These are phyloP conservation scores for Pyrus bretschneideri DNA, from an alignment of 306 rosid species.

Conservation along the genomic window DNA sequence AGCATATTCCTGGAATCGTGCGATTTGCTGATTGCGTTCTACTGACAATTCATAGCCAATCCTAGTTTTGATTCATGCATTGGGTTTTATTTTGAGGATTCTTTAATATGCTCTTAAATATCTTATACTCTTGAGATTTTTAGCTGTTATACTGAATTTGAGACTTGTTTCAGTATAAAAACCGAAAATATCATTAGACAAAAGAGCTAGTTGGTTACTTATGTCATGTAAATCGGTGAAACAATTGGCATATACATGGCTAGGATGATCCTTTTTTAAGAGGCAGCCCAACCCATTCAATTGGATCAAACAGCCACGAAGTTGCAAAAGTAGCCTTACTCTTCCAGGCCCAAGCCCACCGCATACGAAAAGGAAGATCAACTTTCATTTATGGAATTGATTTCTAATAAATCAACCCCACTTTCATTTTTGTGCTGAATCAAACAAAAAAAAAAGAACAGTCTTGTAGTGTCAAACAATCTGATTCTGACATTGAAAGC, in stretches of 20 bases:
- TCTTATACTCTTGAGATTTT: too few relatives aligned
- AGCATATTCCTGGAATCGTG: background rate
- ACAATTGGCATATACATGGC: background rate
- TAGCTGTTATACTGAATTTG: too few relatives aligned
- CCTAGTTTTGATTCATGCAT: background rate
- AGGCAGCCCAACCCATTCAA: background rate
- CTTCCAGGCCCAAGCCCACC: background rate
- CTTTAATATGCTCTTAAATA: too few relatives aligned
- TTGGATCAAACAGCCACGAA: too few relatives aligned
- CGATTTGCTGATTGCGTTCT: background rate
- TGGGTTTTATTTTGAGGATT: too few relatives aligned
- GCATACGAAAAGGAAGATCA: background rate
- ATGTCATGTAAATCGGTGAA: too few relatives aligned
- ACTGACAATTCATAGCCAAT: background rate
- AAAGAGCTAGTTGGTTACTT: too few relatives aligned
- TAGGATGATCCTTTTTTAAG: background rate
- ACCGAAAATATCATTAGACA: too few relatives aligned
- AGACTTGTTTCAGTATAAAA: too few relatives aligned
- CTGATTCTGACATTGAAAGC: constrained; percentile 55
- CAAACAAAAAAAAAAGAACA: constrained; percentile 28
- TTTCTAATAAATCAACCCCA: constrained; percentile 9
- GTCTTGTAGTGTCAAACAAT: constrained; percentile 14
- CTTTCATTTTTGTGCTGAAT: constrained; percentile 21
- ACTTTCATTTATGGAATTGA: background rate
- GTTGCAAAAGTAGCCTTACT: too few relatives aligned